Base-by-base conservation (phyloP, 257 asterid genomes). In the Lycium barbarum region DNA sequence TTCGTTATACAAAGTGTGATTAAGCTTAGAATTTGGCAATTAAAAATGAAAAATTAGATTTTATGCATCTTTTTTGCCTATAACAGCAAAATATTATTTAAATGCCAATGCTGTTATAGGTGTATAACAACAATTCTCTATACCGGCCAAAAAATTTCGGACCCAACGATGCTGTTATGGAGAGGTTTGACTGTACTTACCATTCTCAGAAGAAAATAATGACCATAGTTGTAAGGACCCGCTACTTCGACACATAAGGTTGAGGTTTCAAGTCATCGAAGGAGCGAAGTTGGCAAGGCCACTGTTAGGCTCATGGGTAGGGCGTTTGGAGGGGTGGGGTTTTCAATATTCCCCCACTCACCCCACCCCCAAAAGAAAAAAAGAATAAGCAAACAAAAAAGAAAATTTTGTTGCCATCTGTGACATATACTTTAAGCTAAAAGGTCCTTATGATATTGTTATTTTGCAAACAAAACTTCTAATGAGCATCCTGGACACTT, bases 181-280 rank as follows among this genome's bases (percentile, higher is more conserved):
- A 26, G 33, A 26, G 33, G 33, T 26, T 26, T 26, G 33, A 26
- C 33, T 26, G 1, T 26, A 68, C 22, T 68, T 68, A 36, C 13
- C 76, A 68, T 68, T 68, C 76, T 38, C 26, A 14, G 45, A 3
- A 1, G 14, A 68, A 40, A 68, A 7, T 36, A 36, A 14, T 68
- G 80, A 47, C 80, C 80, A n/a, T 22, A 45, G 59, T 73, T 51
- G n/a, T 73, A 47, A 73, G 80, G 59, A 51, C 58, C 36, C 59
- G 47, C 80, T 12, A 72, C 80, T n/a, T n/a, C n/a, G 9, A 73
- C n/a, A 33, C 40, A 47, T 73, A 73, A 73, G 59, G 14, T 73
- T 47, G 80, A 22, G 59, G 18, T 73, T 47, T 73, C 59, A 73
- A 47, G 80, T 47, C 59, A 47, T 73, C 13, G 15, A 71, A 71